Conservation (phyloP, 805 yeast species). For the Cyberlindnera saturnus region DNA sequence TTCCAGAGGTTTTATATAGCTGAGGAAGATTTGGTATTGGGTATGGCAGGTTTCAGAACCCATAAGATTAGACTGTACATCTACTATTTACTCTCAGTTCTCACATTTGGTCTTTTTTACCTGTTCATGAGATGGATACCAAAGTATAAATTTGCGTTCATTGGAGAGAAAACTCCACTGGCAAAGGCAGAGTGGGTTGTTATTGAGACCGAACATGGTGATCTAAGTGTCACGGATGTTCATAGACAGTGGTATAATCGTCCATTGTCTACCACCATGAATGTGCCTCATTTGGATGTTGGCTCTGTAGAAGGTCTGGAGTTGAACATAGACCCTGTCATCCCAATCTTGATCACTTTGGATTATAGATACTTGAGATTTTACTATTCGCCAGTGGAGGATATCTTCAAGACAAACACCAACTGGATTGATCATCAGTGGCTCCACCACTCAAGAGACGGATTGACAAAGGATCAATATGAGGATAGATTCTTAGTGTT, state of each 20-base stretch:
- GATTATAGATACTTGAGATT: slow-evolving; percentile 80
- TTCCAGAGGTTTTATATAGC: slow-evolving; percentile 87
- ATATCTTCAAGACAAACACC: slow-evolving; percentile 72
- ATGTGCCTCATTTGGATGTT: slow-evolving; percentile 23
- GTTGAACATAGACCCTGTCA: slow-evolving; percentile 28
- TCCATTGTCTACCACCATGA: slow-evolving; percentile 63
- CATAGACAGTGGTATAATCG: slow-evolving; percentile 59
- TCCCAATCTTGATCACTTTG: slow-evolving; percentile 66
- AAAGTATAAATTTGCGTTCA: slow-evolving; percentile 55
- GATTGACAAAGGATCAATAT: slow-evolving; percentile 62
- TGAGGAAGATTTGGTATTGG: slow-evolving; percentile 91
- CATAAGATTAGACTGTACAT: slow-evolving; percentile 37
- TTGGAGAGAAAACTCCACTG: slow-evolving; percentile 61
- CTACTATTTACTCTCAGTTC: slow-evolving; percentile 49
- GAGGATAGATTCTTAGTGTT: slow-evolving; percentile 70
- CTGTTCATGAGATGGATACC: slow-evolving; percentile 85
- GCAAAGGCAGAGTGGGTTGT: slow-evolving; percentile 91
- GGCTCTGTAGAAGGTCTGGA: slow-evolving; percentile 14
- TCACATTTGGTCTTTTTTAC: slow-evolving; percentile 68
- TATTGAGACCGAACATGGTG: slow-evolving; percentile 91
- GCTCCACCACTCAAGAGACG: slow-evolving; percentile 55
- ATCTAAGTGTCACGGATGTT: slow-evolving; percentile 56
- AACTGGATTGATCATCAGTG: slow-evolving; percentile 86
- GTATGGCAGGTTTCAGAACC: slow-evolving; percentile 82
- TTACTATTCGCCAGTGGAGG: slow-evolving; percentile 82